phyloP scores from a whole-genome alignment of 164 flowering plant genomes.

The Vitis rupestris region DNA sequence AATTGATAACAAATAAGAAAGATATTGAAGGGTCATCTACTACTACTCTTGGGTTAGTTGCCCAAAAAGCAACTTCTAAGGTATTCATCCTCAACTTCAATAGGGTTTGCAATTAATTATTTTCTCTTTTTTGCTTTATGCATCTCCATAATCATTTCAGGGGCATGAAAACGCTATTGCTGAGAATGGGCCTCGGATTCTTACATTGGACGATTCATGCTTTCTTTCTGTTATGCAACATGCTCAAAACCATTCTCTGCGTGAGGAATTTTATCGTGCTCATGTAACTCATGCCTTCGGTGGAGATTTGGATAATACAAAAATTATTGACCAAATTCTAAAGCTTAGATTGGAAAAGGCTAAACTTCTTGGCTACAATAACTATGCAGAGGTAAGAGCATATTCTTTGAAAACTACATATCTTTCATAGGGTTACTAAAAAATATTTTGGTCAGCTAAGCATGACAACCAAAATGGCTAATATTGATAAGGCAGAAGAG shows the following conservation, averaged over 20 bases:
- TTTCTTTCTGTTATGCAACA: constrained; percentile 91
- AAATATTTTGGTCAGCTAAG: background rate
- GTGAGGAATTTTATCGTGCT: constrained; percentile 90
- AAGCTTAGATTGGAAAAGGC: constrained; percentile 94
- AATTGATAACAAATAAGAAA: constrained; percentile 72
- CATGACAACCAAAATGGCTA: constrained; percentile 98
- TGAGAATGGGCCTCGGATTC: constrained; percentile 93
- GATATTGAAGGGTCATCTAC: constrained; percentile 93
- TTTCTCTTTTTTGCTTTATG: background rate
- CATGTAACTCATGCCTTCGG: constrained; percentile 78
- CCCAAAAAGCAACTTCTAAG: constrained; percentile 91
- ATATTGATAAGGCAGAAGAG: constrained; percentile 80
- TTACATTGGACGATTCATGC: constrained; percentile 92
- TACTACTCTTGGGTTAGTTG: constrained; percentile 80
- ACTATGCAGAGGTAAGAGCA: constrained; percentile 81
- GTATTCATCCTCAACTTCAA: constrained; percentile 33
- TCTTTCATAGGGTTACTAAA: background rate
- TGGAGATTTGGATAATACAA: constrained; percentile 88
- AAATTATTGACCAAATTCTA: constrained; percentile 75
- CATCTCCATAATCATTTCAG: constrained; percentile 27
- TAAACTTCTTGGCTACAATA: constrained; percentile 82
- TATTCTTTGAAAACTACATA: no score
- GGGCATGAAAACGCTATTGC: constrained; percentile 92
- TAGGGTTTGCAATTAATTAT: background rate
- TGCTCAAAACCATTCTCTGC: constrained; percentile 68